Evolutionary conservation across 1,139 yeast species (phyloP).

Genomic region (Yamadazyma dushanensis): DNA sequence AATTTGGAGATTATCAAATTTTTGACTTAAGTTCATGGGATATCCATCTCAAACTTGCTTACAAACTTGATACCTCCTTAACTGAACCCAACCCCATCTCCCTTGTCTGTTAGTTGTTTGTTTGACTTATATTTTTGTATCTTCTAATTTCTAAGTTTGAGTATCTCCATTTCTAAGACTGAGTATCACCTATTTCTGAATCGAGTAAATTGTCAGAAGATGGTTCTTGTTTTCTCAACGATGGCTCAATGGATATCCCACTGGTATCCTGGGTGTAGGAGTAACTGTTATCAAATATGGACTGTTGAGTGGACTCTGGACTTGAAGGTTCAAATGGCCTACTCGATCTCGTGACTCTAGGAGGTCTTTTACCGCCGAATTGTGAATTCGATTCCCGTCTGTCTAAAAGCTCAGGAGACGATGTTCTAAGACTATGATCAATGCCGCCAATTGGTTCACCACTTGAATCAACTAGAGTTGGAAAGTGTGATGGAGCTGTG

Average conservation of each 20-base stretch:
- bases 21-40: conserved; percentile 49
- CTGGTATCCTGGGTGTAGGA: conserved; percentile 1
- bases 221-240: not conserved
- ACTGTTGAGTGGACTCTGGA: not conserved
- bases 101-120: conserved; percentile 4
- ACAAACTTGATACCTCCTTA: conserved; percentile 17
- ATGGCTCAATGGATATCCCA: conserved; percentile 1
- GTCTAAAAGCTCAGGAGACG: not conserved
- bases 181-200: not conserved
- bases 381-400: not conserved
- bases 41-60: conserved; percentile 38
- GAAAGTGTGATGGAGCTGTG: not conserved
- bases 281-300: not conserved
- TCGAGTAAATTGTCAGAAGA: not conserved
- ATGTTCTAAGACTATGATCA: conserved; percentile 1
- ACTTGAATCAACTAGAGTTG: not conserved
- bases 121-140: not conserved
- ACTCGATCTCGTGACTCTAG: not conserved
- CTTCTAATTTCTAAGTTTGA: not conserved
- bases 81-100: conserved; percentile 10
- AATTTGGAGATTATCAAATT: conserved; percentile 41
- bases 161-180: not conserved
- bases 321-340: not conserved
- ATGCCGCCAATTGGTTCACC: not conserved
- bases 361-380: not conserved